Conservation (phyloP, 1,139 yeast species). For the Groenewaldozyma sp. region DNA sequence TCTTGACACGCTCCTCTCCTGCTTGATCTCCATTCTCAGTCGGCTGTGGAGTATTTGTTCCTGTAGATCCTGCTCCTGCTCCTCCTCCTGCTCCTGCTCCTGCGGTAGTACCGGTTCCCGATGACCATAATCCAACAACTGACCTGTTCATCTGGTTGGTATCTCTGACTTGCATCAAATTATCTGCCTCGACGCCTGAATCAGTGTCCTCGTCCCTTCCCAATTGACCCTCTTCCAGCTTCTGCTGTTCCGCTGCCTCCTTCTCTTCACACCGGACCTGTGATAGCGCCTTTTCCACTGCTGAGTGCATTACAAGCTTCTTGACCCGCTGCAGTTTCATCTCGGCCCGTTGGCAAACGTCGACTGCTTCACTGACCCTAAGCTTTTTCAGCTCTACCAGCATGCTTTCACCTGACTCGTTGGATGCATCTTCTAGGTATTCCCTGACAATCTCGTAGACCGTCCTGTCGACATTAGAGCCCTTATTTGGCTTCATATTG, state of each 20-base stretch:
- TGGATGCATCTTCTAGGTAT: conserved; percentile 13
- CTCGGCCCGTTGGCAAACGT: conserved; percentile 18
- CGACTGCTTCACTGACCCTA: conserved; percentile 16
- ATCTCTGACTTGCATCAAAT: conserved; percentile 46
- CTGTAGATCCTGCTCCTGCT: conserved; percentile 8
- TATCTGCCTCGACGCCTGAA: conserved; percentile 39
- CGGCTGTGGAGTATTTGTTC: conserved; percentile 9
- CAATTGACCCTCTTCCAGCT: conserved; percentile 32
- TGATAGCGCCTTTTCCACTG: conserved; percentile 46
- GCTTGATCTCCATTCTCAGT: conserved; percentile 6
- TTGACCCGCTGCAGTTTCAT: conserved; percentile 51
- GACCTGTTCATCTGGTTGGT: conserved; percentile 63
- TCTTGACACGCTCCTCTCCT: conserved; percentile 16
- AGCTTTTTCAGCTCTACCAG: conserved; percentile 14
- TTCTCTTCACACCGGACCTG: conserved; percentile 34
- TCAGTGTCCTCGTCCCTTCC: conserved; percentile 30
- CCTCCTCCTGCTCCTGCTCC: too few relatives aligned
- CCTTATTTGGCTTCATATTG: conserved; percentile 1
- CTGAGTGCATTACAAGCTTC: conserved; percentile 45
- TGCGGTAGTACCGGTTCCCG: conserved; percentile 8
- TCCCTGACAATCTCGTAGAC: conserved; percentile 19
- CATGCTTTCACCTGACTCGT: conserved; percentile 4
- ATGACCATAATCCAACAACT: conserved; percentile 60
- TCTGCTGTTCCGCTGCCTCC: conserved; percentile 29
- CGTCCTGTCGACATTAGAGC: conserved; percentile 11